Evolutionary conservation across 768 basidiomycete species (phyloP), one percentile per base, ranked within the genome.

Genomic region (Suillus alpinus): DNA sequence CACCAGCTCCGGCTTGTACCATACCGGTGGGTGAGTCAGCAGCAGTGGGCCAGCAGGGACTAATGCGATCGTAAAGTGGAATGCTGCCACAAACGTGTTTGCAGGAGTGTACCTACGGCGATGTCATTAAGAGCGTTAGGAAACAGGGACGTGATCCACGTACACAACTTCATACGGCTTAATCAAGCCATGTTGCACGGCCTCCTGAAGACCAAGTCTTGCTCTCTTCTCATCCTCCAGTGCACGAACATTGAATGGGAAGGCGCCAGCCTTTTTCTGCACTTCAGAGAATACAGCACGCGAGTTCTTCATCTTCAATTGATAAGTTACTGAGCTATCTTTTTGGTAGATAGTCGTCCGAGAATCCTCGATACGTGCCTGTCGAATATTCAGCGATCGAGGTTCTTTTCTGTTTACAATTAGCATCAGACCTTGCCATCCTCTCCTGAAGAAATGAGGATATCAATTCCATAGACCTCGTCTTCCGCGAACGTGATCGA

Each of bases 241-340:
- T 50, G 83, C 82, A 63, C 97, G 92, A 64, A 99, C 84, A 68
- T 95, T 98, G 83, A 99, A 98, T 37, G 97, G 96, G 86, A 99
- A 98, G 5, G 94, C 83, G 29, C 96, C 96, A 44, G 97, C 93
- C 77, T 98, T 98, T 82, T 94, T 95, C 78, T 95, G 92, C 68
- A 98, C 92, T 76, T 98, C 96, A 55, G 92, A 91, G 79, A 98
- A 98, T 44, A 96, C 89, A n/a, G 89, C 85, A 64, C 96, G 91
- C 47, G 95, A 95, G 64, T 91, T 96, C 81, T 96, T 98, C 87
- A 96, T 89, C 81, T 98, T 98, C 70, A 98, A 83, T 73, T 94
- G 92, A 78, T 98, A 98, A 43, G 92, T 95, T 61, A 93, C 85
- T 7, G 83, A 78, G 26, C 88, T 84, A 67, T 94, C 92, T 60